These are phyloP conservation scores for Mycena sp. DNA, from an alignment of 1,284 basidiomycete species.

Conservation along the genomic window DNA sequence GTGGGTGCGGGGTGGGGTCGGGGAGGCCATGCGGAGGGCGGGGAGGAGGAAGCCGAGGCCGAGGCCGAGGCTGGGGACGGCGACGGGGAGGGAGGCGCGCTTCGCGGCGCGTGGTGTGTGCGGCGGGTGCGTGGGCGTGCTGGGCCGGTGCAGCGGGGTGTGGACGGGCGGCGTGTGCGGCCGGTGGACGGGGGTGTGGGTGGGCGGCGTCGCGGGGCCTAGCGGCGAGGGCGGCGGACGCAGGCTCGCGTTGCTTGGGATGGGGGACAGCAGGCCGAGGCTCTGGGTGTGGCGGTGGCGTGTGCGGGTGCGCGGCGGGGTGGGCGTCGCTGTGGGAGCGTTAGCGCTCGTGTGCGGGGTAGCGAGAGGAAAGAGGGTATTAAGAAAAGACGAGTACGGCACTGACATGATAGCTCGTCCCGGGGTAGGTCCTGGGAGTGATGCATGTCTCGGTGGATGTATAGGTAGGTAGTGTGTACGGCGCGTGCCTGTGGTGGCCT, in stretches of 20 bases:
- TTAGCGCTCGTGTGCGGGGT: neutral
- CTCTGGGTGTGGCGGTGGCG: constrained; percentile 27
- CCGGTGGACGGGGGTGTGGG: neutral
- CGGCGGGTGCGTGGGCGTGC: neutral
- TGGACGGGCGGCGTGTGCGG: neutral
- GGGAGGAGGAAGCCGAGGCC: neutral
- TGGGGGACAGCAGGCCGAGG: constrained; percentile 27
- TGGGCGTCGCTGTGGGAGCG: neutral
- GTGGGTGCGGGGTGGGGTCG: neutral
- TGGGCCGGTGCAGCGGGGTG: no score
- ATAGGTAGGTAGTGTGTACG: no score
- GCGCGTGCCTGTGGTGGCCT: no score
- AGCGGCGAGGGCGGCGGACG: neutral
- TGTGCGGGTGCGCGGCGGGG: neutral
- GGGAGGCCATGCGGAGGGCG: neutral
- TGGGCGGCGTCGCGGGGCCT: neutral
- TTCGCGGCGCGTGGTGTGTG: neutral
- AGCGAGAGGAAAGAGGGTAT: no score
- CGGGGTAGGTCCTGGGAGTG: no score
- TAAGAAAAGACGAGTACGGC: no score
- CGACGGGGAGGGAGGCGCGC: neutral
- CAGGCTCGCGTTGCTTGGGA: constrained; percentile 20
- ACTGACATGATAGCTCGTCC: no score
- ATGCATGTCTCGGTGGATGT: no score
- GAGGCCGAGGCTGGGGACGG: neutral